These are phyloP conservation scores for Pleurotus eryngii DNA, from an alignment of 768 basidiomycete species.

Conservation along the genomic window DNA sequence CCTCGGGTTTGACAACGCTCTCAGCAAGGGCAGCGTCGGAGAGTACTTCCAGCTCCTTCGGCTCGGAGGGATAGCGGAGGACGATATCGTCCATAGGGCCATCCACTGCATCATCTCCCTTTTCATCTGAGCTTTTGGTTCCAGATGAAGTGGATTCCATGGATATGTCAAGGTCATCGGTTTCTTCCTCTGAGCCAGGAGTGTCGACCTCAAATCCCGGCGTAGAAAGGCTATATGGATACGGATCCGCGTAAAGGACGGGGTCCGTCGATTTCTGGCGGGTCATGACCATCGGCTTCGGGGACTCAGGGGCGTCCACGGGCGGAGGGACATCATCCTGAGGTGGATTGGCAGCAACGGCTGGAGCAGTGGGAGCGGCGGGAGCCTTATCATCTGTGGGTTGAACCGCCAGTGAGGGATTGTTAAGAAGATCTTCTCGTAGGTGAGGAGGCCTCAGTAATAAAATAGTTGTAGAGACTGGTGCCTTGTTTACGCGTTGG, in stretches of 20 bases:
- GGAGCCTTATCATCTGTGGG: too few species aligned
- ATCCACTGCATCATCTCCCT: constrained; percentile 12
- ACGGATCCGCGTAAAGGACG: constrained; percentile 37
- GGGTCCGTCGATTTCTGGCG: constrained; percentile 23
- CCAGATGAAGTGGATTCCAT: constrained; percentile 26
- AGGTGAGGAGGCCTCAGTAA: too few species aligned
- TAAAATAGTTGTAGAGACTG: too few species aligned
- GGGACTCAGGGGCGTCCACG: background rate
- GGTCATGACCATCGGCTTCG: background rate
- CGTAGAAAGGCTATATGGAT: constrained; percentile 47
- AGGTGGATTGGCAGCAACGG: background rate
- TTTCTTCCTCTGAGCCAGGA: constrained; percentile 3
- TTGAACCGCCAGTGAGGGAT: too few species aligned
- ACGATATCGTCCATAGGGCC: constrained; percentile 14
- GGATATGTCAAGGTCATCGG: constrained; percentile 12
- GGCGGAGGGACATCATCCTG: background rate
- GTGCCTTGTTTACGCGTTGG: too few species aligned
- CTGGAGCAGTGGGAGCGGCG: too few species aligned
- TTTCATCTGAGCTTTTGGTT: constrained; percentile 18
- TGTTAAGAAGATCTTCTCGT: too few species aligned
- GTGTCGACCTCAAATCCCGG: constrained; percentile 22
- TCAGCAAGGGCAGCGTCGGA: too few species aligned
- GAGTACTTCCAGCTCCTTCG: background rate
- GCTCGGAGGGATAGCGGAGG: constrained; percentile 20
- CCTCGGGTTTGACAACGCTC: too few species aligned